Percentiles rank a stretch among this genome's conserved stretches.
phyloP scores from a whole-genome alignment of 257 asterid genomes.

The Marsdenia floribunda region DNA sequence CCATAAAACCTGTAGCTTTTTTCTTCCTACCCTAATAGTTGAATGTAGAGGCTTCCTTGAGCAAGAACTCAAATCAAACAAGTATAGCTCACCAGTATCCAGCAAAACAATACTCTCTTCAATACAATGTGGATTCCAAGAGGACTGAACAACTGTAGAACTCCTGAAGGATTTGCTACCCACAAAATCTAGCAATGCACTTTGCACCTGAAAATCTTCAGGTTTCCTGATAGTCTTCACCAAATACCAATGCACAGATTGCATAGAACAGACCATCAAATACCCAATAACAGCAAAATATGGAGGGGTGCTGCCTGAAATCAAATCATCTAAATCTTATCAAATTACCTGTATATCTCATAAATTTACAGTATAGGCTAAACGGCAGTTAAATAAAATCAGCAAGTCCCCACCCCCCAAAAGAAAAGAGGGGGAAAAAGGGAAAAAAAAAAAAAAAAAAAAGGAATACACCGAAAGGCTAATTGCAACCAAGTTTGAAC shows the following conservation, averaged over 20 bases:
- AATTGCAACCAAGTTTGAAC: neutral
- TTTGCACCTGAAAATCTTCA: constrained; percentile 11
- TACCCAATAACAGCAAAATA: constrained; percentile 34
- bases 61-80: constrained; percentile 52
- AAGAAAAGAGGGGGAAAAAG: neutral
- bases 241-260: constrained; percentile 60
- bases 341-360: neutral
- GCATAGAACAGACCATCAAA: constrained; percentile 55
- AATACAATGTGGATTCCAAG: constrained; percentile 80
- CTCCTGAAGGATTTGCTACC: constrained; percentile 50
- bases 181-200: constrained; percentile 34
- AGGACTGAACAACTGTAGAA: constrained; percentile 40
- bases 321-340: neutral
- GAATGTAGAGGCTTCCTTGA: constrained; percentile 14
- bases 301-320: constrained; percentile 5
- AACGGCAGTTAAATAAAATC: neutral
- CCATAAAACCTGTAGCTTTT: constrained; percentile 39
- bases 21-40: constrained; percentile 19
- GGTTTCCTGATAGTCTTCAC: constrained; percentile 26
- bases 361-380: neutral
- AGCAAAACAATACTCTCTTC: constrained; percentile 71
- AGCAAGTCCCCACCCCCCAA: neutral
- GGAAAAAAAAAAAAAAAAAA: neutral
- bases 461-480: too few relatives aligned
- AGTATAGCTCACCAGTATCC: constrained; percentile 58